Evolutionary conservation across 176 grass and related monocot genomes (phyloP).

Genomic region (Aegilops bicornis): DNA sequence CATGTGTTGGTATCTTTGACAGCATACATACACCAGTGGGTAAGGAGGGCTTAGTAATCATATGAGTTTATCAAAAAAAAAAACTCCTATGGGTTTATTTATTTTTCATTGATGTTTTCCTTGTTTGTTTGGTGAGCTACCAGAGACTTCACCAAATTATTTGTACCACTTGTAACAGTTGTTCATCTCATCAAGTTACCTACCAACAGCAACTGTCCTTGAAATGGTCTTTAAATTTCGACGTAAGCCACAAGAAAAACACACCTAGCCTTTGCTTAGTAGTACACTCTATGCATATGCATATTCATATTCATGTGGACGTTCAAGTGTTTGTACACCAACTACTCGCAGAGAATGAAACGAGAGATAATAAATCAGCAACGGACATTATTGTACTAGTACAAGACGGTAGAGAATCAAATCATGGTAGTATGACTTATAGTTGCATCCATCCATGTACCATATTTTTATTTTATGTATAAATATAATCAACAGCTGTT

Average conservation of each 20-base stretch:
- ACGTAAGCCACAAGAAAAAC: slow-evolving; percentile 14
- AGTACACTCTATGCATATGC: not conserved
- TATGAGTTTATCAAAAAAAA: too few relatives aligned
- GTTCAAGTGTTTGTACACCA: not conserved
- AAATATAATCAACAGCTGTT: not conserved
- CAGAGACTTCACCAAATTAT: not conserved
- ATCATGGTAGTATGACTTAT: slow-evolving; percentile 12
- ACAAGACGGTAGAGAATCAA: slow-evolving; percentile 13
- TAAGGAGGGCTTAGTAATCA: too few relatives aligned
- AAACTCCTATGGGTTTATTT: too few relatives aligned
- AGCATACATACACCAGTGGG: not conserved
- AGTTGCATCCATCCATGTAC: slow-evolving; percentile 20
- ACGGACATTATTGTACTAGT: not conserved
- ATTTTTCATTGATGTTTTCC: not conserved
- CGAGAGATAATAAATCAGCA: not conserved
- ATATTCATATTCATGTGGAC: not conserved
- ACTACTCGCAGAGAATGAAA: not conserved
- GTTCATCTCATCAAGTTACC: not conserved
- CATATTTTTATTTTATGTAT: not conserved
- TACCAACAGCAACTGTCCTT: slow-evolving; percentile 3
- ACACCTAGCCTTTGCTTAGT: not conserved
- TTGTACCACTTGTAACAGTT: not conserved
- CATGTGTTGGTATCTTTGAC: not conserved
- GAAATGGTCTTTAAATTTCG: not conserved
- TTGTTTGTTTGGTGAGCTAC: not conserved